phyloP scores from a whole-genome alignment of 768 basidiomycete species.

The Dendrothele bispora region DNA sequence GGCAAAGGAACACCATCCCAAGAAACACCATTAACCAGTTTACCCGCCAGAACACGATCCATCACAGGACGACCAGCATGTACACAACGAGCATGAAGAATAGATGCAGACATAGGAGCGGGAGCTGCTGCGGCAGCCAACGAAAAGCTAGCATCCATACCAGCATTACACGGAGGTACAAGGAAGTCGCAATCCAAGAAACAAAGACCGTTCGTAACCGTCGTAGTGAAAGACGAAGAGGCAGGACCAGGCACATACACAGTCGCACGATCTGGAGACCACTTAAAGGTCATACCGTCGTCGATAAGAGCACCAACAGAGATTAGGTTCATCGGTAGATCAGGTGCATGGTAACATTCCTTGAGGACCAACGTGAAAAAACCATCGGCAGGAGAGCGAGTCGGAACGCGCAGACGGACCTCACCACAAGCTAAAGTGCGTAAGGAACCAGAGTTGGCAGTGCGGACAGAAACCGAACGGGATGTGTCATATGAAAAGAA shows the following conservation, averaged over 20 bases:
- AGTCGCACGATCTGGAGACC: not conserved
- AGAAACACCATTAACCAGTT: not conserved
- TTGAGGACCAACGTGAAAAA: too few species aligned
- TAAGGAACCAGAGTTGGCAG: too few species aligned
- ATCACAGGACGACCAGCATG: not conserved
- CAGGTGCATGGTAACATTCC: constrained; percentile 1
- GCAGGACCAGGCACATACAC: not conserved
- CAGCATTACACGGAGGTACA: not conserved
- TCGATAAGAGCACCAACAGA: constrained; percentile 4
- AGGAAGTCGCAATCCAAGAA: not conserved
- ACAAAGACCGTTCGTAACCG: not conserved
- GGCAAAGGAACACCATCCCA: not conserved
- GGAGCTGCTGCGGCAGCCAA: not conserved
- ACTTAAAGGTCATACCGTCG: not conserved
- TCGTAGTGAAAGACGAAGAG: not conserved
- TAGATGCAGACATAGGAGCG: too few species aligned
- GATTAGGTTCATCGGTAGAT: constrained; percentile 1
- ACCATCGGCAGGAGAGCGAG: too few species aligned
- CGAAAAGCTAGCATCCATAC: not conserved
- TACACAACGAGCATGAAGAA: not conserved
- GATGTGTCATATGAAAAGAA: too few species aligned
- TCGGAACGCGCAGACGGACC: too few species aligned
- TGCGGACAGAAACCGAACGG: too few species aligned
- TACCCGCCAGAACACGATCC: not conserved
- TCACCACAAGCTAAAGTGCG: too few species aligned